Base-by-base conservation (phyloP, 1,284 basidiomycete species). In the Exsudoporus floridanus region DNA sequence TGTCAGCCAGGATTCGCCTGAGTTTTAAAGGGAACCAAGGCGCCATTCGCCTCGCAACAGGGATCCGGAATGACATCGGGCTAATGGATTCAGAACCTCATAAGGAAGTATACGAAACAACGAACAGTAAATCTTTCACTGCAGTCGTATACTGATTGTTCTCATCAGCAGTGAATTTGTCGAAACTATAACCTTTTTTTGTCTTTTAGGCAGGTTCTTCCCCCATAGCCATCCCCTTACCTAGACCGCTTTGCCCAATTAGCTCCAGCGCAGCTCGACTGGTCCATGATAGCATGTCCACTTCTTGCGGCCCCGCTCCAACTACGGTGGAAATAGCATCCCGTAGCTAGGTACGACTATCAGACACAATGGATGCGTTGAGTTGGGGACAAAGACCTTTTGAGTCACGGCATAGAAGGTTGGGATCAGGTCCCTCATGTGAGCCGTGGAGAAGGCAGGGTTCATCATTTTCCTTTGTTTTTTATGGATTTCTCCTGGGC, bases 201-300 rank as follows among this genome's bases (percentile, higher is more conserved):
- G 35, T 18, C 34, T 9, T 16, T 19, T 13, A 33, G 64, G 61
- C 2, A 73, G 74, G 56, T 78, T 77, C 8, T 70, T 62, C 49
- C 75, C 70, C 39, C 70, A 56, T 21, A 70, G n/a, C 77, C 62
- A 4, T 75, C 72, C 54, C 76, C 74, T 58, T 80, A 79, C 77
- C 77, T 1, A 80, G 64, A 14, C 78, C 70, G 2, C 75, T 72
- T 56, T 73, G 73, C 10, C 77, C 77, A n/a, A 78, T 71, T 0
- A 70, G 65, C 59, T 80, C 78, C 3, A 81, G 65, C 18, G 79
- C 74, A 1, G 74, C 73, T 21, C 77, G 70, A 14, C 71, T 73
- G 62, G 78, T 70, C 77, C 77, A 80, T 41, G 76, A 72, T 1
- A 73, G 70, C 69, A 81, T 73, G 53, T 79, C 74, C n/a, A 80